Percentiles rank a stretch among this genome's conserved stretches.
Evolutionary conservation across 2,329 filamentous ascomycete genomes (phyloP).

Genomic region (Penicillium sp.): DNA sequence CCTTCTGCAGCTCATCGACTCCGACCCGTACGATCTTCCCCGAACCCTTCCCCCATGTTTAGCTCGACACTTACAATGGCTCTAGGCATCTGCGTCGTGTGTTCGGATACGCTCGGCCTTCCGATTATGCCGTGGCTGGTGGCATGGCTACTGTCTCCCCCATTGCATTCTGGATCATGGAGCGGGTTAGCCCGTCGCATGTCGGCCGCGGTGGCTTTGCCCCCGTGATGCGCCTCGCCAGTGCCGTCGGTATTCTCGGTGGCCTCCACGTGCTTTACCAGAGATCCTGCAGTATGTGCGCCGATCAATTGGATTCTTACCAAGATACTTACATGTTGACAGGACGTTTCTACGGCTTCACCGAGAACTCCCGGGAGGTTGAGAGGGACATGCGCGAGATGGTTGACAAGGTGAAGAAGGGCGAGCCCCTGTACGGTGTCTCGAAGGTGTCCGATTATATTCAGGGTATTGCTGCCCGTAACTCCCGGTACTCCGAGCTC

Average conservation of each 20-base stretch:
- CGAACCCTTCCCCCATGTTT: slow-evolving; percentile 11
- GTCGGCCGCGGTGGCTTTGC: slow-evolving; percentile 81
- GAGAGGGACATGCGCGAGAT: slow-evolving; percentile 98
- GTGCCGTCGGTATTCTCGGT: slow-evolving; percentile 70
- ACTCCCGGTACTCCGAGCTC: slow-evolving; percentile 86
- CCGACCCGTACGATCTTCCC: slow-evolving; percentile 77
- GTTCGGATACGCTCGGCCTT: slow-evolving; percentile 78
- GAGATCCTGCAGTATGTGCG: slow-evolving; percentile 74
- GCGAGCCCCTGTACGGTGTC: slow-evolving; percentile 84
- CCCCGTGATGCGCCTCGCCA: slow-evolving; percentile 76
- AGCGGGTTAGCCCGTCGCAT: slow-evolving; percentile 81
- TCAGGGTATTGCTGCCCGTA: slow-evolving; percentile 88
- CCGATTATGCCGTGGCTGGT: slow-evolving; percentile 75
- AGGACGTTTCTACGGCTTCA: slow-evolving; percentile 96
- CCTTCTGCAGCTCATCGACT: slow-evolving; percentile 83
- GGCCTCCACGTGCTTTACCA: slow-evolving; percentile 86
- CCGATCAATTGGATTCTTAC: background rate
- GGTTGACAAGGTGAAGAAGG: slow-evolving; percentile 92
- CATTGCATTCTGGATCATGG: slow-evolving; percentile 72
- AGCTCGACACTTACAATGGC: slow-evolving; percentile 33
- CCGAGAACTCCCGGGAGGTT: slow-evolving; percentile 86
- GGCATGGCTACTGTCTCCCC: slow-evolving; percentile 72
- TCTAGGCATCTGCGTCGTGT: slow-evolving; percentile 87
- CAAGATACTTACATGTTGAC: slow-evolving; percentile 16
- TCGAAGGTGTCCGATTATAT: slow-evolving; percentile 79